Base-by-base conservation (phyloP, 75 land plant species). In the Cupressus sempervirens region DNA sequence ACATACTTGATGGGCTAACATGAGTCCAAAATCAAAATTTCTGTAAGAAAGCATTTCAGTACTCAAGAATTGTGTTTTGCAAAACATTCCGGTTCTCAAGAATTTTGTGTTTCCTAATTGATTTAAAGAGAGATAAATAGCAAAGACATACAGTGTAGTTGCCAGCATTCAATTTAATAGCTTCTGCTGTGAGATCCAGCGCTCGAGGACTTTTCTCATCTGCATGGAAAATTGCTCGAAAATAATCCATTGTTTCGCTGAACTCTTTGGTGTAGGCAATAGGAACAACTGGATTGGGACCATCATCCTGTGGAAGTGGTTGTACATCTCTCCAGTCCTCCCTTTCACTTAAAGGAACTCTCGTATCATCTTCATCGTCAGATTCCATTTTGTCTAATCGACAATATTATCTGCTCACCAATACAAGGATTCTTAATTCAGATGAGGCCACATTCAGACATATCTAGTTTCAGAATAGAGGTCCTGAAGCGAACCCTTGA, bases 231-330 rank as follows among this genome's bases (percentile, higher is more conserved):
- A 96, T 74, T 76, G 99, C 98, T 70, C 99, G 93, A 85, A 98
- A 98, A 86, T 93, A 95, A 84, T 93, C 94, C 99, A 98, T 98
- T 83, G 91, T 88, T 83, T 96, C 97, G n/a, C 89, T 81, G 91
- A 98, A 98, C 40, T 90, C 91, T 38, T 85, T 84, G 14, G 88
- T 91, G 93, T 98, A 97, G 72, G 92, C 93, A 65, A 97, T 97
- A 36, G 95, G 84, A 34, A 97, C 99, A 11, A 97, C 93, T 26
- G 99, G 99, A 73, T 95, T 85, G 36, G 99, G 96, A 26, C 99
- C 99, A 87, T 97, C 99, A 86, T 97, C 93, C 84, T 97, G 99
- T 1, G 96, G 91, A 16, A 97, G 46, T n/a, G 98, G 98, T 77
- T 36, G 82, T 36, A 97, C 93, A 83, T 97, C 99, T 9, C 89